Evolutionary conservation across 2,329 filamentous ascomycete species (phyloP).

Genomic region (Neocatenulostroma microsporum): DNA sequence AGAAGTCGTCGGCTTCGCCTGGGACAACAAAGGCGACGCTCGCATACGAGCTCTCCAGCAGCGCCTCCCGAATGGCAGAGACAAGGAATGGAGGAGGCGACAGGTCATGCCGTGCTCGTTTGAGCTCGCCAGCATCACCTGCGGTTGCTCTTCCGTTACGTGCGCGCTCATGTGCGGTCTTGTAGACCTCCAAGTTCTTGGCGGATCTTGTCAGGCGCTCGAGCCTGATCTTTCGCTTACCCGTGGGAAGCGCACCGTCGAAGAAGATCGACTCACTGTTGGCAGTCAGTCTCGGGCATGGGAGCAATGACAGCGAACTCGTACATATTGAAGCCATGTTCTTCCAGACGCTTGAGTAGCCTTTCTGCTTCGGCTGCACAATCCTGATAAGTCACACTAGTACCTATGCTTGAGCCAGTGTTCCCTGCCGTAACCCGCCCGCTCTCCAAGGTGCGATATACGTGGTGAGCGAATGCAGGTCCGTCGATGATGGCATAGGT

Average conservation of each 20-base stretch:
- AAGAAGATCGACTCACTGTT: slow-evolving; percentile 66
- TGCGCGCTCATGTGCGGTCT: slow-evolving; percentile 22
- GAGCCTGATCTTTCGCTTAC: slow-evolving; percentile 57
- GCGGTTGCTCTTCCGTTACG: slow-evolving; percentile 7
- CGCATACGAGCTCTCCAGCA: slow-evolving; percentile 43
- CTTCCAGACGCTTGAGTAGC: slow-evolving; percentile 53
- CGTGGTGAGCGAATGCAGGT: slow-evolving; percentile 66
- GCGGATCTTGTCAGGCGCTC: slow-evolving; percentile 54
- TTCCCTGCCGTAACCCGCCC: no score
- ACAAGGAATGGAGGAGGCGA: slow-evolving; percentile 67
- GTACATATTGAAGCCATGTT: slow-evolving; percentile 56
- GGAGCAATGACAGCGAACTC: slow-evolving; percentile 15
- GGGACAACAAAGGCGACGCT: slow-evolving; percentile 54
- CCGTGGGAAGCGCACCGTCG: slow-evolving; percentile 67
- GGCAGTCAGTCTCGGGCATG: neutral
- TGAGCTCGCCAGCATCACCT: slow-evolving; percentile 17
- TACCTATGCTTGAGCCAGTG: no score
- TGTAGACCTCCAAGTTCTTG: slow-evolving; percentile 47
- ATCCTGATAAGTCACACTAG: slow-evolving; percentile 44
- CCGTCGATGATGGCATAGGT: slow-evolving; percentile 59
- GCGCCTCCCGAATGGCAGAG: slow-evolving; percentile 63
- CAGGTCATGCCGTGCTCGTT: slow-evolving; percentile 27
- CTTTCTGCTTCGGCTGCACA: slow-evolving; percentile 52
- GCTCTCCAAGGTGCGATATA: no score
- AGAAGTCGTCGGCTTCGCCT: slow-evolving; percentile 78